Evolutionary conservation across 129 eudicot genomes (phyloP).

Genomic region (Chrysanthemum makinoi): DNA sequence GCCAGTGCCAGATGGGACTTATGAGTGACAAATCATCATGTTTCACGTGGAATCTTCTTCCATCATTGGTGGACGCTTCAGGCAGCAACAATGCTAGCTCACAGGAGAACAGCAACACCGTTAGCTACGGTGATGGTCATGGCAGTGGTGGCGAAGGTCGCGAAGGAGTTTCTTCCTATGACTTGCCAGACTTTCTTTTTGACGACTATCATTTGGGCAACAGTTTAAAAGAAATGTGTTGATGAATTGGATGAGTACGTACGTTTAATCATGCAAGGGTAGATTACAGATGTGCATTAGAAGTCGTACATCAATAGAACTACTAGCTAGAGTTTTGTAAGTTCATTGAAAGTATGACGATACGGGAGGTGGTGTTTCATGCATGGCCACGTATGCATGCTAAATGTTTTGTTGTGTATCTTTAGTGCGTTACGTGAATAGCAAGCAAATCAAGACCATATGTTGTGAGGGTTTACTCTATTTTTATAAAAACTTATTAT

Average conservation of each 20-base stretch:
- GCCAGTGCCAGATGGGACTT: slow-evolving; percentile 11
- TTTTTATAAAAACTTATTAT: neutral
- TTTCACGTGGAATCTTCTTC: slow-evolving; percentile 20
- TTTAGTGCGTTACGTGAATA: slow-evolving; percentile 22
- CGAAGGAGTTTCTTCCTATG: slow-evolving; percentile 2
- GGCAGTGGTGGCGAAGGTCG: too few relatives aligned
- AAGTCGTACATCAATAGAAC: neutral
- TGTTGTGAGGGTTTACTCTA: slow-evolving; percentile 14
- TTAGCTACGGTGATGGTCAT: too few relatives aligned
- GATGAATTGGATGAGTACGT: neutral
- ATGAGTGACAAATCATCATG: slow-evolving; percentile 28
- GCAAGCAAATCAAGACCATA: slow-evolving; percentile 16
- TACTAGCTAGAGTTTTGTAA: neutral
- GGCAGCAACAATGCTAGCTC: slow-evolving; percentile 24
- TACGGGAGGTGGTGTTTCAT: slow-evolving; percentile 8
- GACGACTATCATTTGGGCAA: slow-evolving; percentile 35
- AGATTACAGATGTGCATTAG: neutral
- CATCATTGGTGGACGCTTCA: slow-evolving; percentile 21
- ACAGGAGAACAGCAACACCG: slow-evolving; percentile 6
- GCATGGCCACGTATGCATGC: slow-evolving; percentile 33
- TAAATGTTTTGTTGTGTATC: slow-evolving; percentile 14
- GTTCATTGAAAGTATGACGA: slow-evolving; percentile 10
- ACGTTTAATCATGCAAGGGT: neutral
- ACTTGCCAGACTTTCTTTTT: slow-evolving; percentile 34
- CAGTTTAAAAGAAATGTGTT: slow-evolving; percentile 28